phyloP scores from a whole-genome alignment of 768 basidiomycete species.

The Lentinus brumalis region DNA sequence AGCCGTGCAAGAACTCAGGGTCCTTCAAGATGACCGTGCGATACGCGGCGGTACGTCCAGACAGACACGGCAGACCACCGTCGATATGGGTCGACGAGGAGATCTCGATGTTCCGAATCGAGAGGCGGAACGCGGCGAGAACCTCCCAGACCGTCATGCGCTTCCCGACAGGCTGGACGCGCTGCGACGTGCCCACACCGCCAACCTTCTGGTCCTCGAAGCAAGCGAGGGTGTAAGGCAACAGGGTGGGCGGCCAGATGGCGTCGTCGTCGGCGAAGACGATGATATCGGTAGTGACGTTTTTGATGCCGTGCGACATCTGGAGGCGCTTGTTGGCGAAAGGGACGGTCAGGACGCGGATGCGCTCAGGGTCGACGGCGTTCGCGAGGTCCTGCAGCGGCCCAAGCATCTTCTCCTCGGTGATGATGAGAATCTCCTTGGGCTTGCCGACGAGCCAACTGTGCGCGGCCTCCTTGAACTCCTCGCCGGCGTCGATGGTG shows the following conservation, averaged over 20 bases:
- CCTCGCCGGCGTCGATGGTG: too few relatives aligned
- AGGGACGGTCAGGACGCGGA: slow-evolving; percentile 87
- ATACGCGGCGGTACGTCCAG: slow-evolving; percentile 91
- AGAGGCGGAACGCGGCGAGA: slow-evolving; percentile 88
- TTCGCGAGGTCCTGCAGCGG: slow-evolving; percentile 89
- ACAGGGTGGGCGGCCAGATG: slow-evolving; percentile 93
- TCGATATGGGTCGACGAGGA: slow-evolving; percentile 89
- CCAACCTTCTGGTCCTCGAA: slow-evolving; percentile 95
- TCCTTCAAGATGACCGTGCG: slow-evolving; percentile 94
- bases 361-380: slow-evolving; percentile 82
- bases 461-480: too few relatives aligned
- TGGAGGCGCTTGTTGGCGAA: slow-evolving; percentile 94
- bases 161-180: slow-evolving; percentile 78
- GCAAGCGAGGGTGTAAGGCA: slow-evolving; percentile 88
- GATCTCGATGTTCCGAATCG: slow-evolving; percentile 94
- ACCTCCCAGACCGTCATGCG: slow-evolving; percentile 95
- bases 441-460: slow-evolving; percentile 92
- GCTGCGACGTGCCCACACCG: slow-evolving; percentile 89
- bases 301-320: slow-evolving; percentile 92
- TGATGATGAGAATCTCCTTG: slow-evolving; percentile 77
- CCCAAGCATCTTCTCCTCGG: slow-evolving; percentile 88
- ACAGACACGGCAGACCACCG: slow-evolving; percentile 89
- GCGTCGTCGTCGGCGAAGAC: slow-evolving; percentile 96
- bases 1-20: slow-evolving; percentile 91
- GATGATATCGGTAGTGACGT: slow-evolving; percentile 90